These are phyloP conservation scores for Hyaloperonospora arabidopsidis DNA, from an alignment of 352 stramenopile genomes.

Conservation along the genomic window DNA sequence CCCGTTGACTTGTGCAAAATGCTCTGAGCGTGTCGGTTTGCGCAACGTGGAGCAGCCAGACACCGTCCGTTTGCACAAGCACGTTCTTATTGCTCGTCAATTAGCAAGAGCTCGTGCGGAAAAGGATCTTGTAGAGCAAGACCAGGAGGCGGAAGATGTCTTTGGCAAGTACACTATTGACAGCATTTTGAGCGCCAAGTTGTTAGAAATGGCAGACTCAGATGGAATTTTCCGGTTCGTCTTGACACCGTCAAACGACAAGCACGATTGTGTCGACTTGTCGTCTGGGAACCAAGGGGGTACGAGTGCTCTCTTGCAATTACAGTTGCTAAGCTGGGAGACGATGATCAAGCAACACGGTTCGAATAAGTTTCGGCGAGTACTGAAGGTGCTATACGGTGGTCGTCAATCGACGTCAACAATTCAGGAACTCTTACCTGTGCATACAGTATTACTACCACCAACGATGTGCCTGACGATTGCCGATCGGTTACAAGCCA, in stretches of 20 bases:
- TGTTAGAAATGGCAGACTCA: constrained; percentile 62
- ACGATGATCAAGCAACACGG: constrained; percentile 39
- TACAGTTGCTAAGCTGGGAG: constrained; percentile 73
- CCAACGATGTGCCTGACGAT: constrained; percentile 29
- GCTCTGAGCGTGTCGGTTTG: constrained; percentile 32
- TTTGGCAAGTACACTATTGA: constrained; percentile 70
- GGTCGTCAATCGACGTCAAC: constrained; percentile 7
- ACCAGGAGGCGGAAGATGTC: constrained; percentile 25
- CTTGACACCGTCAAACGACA: constrained; percentile 18
- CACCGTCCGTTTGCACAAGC: constrained; percentile 59
- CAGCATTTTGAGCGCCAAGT: constrained; percentile 52
- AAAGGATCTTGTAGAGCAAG: background rate
- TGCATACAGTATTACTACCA: constrained; percentile 31
- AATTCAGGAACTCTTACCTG: constrained; percentile 19
- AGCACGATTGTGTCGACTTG: constrained; percentile 6
- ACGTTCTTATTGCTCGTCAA: constrained; percentile 30
- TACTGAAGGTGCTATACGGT: constrained; percentile 66
- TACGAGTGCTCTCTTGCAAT: constrained; percentile 8
- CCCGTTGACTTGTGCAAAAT: constrained; percentile 37
- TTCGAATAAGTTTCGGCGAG: constrained; percentile 32
- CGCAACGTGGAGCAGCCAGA: constrained; percentile 28
- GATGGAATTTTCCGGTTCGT: constrained; percentile 67
- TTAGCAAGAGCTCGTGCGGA: constrained; percentile 1
- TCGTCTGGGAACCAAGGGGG: background rate
- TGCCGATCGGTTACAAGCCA: constrained; percentile 31